These are phyloP conservation scores for Metschnikowia baotianmanensis DNA, from an alignment of 805 yeast species.

Conservation along the genomic window DNA sequence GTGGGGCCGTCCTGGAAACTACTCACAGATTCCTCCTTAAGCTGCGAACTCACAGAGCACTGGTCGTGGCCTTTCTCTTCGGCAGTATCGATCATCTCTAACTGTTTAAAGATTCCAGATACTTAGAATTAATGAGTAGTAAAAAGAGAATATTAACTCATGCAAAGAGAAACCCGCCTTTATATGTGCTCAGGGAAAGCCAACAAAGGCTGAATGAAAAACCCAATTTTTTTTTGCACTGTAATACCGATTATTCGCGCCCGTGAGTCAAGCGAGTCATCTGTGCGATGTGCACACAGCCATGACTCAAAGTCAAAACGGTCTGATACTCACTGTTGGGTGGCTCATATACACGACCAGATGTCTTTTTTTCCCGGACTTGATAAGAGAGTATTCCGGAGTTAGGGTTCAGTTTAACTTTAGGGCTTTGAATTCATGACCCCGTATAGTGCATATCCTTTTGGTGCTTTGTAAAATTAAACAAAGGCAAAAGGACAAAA, in stretches of 20 bases:
- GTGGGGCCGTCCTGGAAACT: constrained; percentile 4
- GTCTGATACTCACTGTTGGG: not conserved
- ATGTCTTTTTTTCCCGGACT: too few relatives aligned
- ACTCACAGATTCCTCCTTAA: constrained; percentile 12
- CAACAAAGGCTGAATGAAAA: not conserved
- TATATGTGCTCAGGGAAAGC: not conserved
- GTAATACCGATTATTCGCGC: constrained; percentile 14
- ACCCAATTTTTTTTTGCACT: constrained; percentile 8
- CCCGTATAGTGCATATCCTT: too few relatives aligned
- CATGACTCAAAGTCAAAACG: constrained; percentile 18
- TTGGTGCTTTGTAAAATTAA: too few relatives aligned
- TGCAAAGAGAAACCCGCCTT: not conserved
- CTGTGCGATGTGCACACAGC: constrained; percentile 11
- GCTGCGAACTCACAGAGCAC: constrained; percentile 5
- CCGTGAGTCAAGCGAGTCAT: constrained; percentile 19
- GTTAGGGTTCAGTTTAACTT: too few relatives aligned
- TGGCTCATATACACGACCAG: too few relatives aligned
- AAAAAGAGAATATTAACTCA: not conserved
- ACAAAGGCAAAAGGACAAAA: too few relatives aligned
- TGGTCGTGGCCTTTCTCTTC: constrained; percentile 5
- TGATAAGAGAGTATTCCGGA: too few relatives aligned
- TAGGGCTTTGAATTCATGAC: too few relatives aligned
- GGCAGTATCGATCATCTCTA: constrained; percentile 3
- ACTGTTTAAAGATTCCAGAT: too few relatives aligned
- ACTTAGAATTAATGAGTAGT: too few relatives aligned